These are phyloP conservation scores for Athelia sp. DNA, from an alignment of 1,284 basidiomycete species.

Conservation along the genomic window DNA sequence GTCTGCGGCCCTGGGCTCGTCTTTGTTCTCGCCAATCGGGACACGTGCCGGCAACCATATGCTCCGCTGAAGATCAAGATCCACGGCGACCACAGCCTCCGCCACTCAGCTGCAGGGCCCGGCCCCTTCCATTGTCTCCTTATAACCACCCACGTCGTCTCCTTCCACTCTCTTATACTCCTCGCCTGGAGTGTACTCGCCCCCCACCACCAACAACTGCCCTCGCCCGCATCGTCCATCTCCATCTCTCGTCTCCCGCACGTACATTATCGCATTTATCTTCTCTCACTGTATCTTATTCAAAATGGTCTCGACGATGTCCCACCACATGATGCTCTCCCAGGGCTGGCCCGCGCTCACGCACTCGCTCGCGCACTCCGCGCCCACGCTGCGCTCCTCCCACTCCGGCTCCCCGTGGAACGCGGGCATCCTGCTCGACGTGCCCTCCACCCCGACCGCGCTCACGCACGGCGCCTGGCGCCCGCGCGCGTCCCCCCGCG, in stretches of 20 bases:
- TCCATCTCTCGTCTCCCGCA: neutral
- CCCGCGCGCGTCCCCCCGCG: neutral
- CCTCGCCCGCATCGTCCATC: neutral
- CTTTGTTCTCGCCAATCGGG: too few relatives aligned
- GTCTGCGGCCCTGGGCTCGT: too few relatives aligned
- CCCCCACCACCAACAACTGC: too few relatives aligned
- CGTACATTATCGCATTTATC: neutral
- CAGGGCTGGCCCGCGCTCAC: neutral
- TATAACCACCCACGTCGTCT: neutral
- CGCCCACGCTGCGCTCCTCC: neutral
- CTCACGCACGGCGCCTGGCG: neutral
- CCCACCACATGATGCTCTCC: neutral
- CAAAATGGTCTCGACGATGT: neutral
- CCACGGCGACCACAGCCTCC: too few relatives aligned
- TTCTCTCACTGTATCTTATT: neutral
- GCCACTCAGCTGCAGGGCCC: neutral
- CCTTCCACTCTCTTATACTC: neutral
- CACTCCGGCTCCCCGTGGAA: neutral
- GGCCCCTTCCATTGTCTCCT: neutral
- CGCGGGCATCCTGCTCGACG: conserved; percentile 1
- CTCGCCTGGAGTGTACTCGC: neutral
- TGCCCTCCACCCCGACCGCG: neutral
- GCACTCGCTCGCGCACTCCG: neutral
- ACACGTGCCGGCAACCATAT: too few relatives aligned
- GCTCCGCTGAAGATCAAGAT: too few relatives aligned